Evolutionary conservation across 495 filamentous ascomycete species (phyloP).

Genomic region (Neurospora sp.): DNA sequence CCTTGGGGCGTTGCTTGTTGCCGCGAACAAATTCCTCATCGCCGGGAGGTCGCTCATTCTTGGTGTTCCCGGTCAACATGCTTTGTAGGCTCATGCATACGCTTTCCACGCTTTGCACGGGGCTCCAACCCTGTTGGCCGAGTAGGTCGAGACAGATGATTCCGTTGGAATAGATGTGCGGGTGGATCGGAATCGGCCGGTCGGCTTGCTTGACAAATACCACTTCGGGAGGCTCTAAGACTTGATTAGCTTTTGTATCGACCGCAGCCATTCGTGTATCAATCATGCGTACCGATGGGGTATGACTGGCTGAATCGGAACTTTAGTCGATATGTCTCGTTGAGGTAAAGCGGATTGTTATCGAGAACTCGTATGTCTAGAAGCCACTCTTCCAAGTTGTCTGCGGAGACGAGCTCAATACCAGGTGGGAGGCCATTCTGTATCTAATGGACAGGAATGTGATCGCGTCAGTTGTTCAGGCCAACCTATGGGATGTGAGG

Average conservation of each 20-base stretch:
- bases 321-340: conserved; percentile 73
- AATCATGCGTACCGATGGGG: conserved; percentile 62
- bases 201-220: conserved; percentile 61
- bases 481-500: not conserved
- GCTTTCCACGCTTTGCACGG: conserved; percentile 93
- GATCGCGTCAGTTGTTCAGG: conserved; percentile 7
- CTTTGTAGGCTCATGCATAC: conserved; percentile 97
- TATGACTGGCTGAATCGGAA: conserved; percentile 78
- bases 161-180: conserved; percentile 95
- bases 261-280: not conserved
- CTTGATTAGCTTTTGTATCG: conserved; percentile 8
- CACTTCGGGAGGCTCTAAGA: conserved; percentile 80
- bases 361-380: conserved; percentile 90
- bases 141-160: conserved; percentile 97
- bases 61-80: conserved; percentile 91
- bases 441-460: conserved; percentile 28
- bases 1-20: conserved; percentile 66
- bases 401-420: conserved; percentile 68
- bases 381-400: conserved; percentile 81
- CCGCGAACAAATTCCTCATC: conserved; percentile 75
- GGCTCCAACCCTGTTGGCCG: conserved; percentile 78
- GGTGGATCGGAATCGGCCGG: conserved; percentile 84
- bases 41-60: conserved; percentile 76
- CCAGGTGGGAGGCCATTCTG: conserved; percentile 51
- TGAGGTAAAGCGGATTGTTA: conserved; percentile 77